Evolutionary conservation across 768 basidiomycete species (phyloP).

Genomic region (Russula foetens): DNA sequence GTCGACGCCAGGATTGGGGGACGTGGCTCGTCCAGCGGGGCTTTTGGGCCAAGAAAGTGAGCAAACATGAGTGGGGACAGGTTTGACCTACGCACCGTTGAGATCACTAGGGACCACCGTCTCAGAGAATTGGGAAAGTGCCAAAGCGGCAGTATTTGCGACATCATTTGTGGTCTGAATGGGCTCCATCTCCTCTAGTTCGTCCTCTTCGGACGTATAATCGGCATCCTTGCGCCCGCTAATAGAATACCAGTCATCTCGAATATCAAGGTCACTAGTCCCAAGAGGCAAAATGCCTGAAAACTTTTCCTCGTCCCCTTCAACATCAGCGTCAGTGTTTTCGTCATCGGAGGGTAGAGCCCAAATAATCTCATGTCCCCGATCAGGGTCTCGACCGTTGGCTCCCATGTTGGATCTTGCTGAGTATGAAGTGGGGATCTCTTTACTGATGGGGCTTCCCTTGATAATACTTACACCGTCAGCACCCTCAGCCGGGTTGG

Average conservation of each 20-base stretch:
- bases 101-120: background rate
- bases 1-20: background rate
- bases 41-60: background rate
- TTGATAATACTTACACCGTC: background rate
- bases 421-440: background rate
- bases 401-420: background rate
- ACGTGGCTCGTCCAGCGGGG: background rate
- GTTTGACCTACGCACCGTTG: background rate
- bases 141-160: background rate
- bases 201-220: slow-evolving; percentile 7
- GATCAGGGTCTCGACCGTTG: background rate
- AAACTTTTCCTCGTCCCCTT: slow-evolving; percentile 6
- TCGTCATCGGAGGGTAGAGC: slow-evolving; percentile 6
- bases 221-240: background rate
- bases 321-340: slow-evolving; percentile 8
- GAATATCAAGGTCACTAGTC: slow-evolving; percentile 18
- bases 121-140: background rate
- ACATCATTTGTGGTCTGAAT: background rate
- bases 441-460: background rate
- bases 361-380: background rate
- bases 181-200: slow-evolving; percentile 1
- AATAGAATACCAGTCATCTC: slow-evolving; percentile 5
- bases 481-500: background rate
- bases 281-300: slow-evolving; percentile 11
- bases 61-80: background rate